phyloP scores from a whole-genome alignment of 176 grass and related monocot species.

The Olyra latifolia region DNA sequence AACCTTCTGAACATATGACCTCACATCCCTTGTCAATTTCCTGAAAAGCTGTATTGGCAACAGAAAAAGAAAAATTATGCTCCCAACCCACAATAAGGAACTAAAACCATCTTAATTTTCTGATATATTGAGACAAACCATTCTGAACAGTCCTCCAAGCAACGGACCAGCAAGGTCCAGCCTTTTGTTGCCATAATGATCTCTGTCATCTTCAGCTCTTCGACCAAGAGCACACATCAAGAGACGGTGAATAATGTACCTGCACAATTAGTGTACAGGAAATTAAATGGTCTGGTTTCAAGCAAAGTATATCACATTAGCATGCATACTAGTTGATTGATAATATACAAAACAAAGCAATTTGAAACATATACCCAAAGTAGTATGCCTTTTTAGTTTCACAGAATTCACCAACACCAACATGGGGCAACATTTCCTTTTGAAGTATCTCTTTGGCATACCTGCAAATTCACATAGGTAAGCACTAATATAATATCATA shows the following conservation, averaged over 20 bases:
- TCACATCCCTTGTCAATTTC: slow-evolving; percentile 95
- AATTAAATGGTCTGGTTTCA: slow-evolving; percentile 28
- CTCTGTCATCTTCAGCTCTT: slow-evolving; percentile 94
- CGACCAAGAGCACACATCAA: slow-evolving; percentile 94
- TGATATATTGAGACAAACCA: slow-evolving; percentile 62
- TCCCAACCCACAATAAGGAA: slow-evolving; percentile 14
- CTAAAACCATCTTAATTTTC: slow-evolving; percentile 11
- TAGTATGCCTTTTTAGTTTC: slow-evolving; percentile 99
- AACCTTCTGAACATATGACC: slow-evolving; percentile 99
- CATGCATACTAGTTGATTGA: neutral
- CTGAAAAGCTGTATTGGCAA: slow-evolving; percentile 85
- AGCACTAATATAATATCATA: neutral
- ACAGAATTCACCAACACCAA: slow-evolving; percentile 93
- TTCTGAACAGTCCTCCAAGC: slow-evolving; percentile 92
- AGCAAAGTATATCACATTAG: slow-evolving; percentile 11
- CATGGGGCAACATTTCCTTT: slow-evolving; percentile 99
- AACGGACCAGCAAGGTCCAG: slow-evolving; percentile 98
- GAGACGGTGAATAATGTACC: slow-evolving; percentile 99
- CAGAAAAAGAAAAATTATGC: neutral
- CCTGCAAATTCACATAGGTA: slow-evolving; percentile 33
- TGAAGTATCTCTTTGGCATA: slow-evolving; percentile 99
- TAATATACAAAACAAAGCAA: neutral
- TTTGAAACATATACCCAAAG: slow-evolving; percentile 63
- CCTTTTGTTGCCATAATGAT: slow-evolving; percentile 99
- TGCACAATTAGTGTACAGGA: slow-evolving; percentile 39